phyloP scores from a whole-genome alignment of 2,329 filamentous ascomycete genomes.

The Ceratocystis smalleyi region DNA sequence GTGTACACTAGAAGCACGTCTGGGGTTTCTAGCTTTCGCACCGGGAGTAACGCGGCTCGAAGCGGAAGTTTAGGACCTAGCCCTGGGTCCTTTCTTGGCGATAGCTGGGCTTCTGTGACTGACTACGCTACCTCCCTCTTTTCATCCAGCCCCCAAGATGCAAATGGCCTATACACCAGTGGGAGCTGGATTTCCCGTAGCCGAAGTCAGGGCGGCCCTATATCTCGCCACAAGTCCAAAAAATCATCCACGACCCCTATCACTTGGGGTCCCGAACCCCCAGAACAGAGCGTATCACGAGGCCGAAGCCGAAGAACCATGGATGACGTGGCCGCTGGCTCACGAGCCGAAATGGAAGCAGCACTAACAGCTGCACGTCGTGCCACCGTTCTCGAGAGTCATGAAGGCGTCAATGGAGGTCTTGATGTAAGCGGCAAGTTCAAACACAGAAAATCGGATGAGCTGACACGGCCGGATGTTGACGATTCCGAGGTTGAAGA shows the following conservation, averaged over 20 bases:
- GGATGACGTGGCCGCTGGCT: conserved; percentile 39
- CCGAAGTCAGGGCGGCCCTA: conserved; percentile 1
- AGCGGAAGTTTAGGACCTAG: conserved; percentile 9
- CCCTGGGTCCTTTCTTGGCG: conserved; percentile 13
- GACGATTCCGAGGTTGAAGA: conserved; percentile 49
- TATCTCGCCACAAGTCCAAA: background rate
- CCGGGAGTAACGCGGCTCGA: background rate
- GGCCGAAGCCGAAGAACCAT: conserved; percentile 18
- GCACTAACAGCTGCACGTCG: conserved; percentile 40
- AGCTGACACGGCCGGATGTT: conserved; percentile 25
- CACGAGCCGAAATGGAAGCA: conserved; percentile 37
- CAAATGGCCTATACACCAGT: background rate
- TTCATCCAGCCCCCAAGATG: conserved; percentile 5
- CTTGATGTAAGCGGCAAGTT: conserved; percentile 37
- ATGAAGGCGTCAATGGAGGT: conserved; percentile 43
- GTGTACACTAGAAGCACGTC: background rate
- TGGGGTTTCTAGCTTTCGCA: conserved; percentile 3
- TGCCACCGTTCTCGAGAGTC: conserved; percentile 44
- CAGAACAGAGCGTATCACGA: conserved; percentile 20
- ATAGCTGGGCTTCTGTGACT: conserved; percentile 16
- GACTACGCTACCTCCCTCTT: conserved; percentile 16
- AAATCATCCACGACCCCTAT: conserved; percentile 15
- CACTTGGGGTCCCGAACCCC: conserved; percentile 39
- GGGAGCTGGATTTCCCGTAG: conserved; percentile 5
- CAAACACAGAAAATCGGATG: conserved; percentile 56